These are phyloP conservation scores for Chlamydomonas schloesseri DNA, from an alignment of 139 green algal species.

Conservation along the genomic window DNA sequence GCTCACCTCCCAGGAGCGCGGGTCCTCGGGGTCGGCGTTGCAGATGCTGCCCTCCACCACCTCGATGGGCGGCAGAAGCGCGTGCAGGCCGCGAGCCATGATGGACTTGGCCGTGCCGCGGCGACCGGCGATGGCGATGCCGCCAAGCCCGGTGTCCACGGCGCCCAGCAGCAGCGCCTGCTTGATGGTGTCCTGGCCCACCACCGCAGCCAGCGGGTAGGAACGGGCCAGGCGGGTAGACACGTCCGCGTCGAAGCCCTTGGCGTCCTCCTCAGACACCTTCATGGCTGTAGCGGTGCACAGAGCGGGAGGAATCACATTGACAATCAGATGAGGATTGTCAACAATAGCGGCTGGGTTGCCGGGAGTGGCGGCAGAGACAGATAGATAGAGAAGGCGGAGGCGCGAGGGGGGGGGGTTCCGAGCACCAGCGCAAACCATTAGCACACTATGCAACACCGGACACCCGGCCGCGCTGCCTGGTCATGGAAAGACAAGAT, in stretches of 20 bases:
- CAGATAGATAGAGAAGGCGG: too few species aligned
- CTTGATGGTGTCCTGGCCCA: slow-evolving; percentile 97
- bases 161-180: slow-evolving; percentile 95
- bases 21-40: slow-evolving; percentile 95
- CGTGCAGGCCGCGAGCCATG: slow-evolving; percentile 96
- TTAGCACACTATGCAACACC: too few species aligned
- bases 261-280: slow-evolving; percentile 23
- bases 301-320: not conserved
- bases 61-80: slow-evolving; percentile 98
- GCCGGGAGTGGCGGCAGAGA: not conserved
- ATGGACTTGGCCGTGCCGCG: slow-evolving; percentile 97
- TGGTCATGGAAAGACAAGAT: not conserved
- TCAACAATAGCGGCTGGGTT: not conserved
- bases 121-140: slow-evolving; percentile 93
- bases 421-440: too few species aligned
- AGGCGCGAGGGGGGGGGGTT: too few species aligned
- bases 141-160: slow-evolving; percentile 92
- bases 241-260: slow-evolving; percentile 51
- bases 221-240: slow-evolving; percentile 60
- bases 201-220: slow-evolving; percentile 88
- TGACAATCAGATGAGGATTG: too few species aligned
- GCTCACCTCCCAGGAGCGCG: slow-evolving; percentile 86
- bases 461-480: too few species aligned
- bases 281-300: slow-evolving; percentile 35
- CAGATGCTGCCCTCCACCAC: slow-evolving; percentile 91